Conservation (phyloP, 1,139 yeast species). For the Debaryomycetaceae sp. region DNA sequence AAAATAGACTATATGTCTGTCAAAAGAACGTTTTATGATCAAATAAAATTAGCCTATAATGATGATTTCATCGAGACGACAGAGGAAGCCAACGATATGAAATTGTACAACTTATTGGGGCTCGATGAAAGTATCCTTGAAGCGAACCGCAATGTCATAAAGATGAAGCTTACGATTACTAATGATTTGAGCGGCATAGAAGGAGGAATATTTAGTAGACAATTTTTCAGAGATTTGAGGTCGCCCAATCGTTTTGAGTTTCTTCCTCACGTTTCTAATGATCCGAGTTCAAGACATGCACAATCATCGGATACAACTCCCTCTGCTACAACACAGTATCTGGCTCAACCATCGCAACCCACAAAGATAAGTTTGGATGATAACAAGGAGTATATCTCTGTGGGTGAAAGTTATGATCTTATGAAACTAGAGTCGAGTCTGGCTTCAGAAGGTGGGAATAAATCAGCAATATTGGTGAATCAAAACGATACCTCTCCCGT, state of each 20-base stretch:
- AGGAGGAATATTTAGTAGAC: constrained; percentile 27
- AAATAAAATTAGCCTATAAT: constrained; percentile 18
- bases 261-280: constrained; percentile 14
- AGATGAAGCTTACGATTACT: constrained; percentile 11
- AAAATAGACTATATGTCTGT: constrained; percentile 23
- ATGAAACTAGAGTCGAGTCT: constrained; percentile 9
- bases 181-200: constrained; percentile 10
- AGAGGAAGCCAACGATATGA: constrained; percentile 6
- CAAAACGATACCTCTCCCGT: constrained; percentile 21
- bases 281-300: constrained; percentile 2
- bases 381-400: constrained; percentile 24
- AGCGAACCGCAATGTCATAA: constrained; percentile 9
- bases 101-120: constrained; percentile 12
- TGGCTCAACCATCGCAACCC: constrained; percentile 15
- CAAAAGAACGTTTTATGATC: constrained; percentile 28
- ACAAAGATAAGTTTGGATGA: constrained; percentile 20
- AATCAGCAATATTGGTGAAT: constrained; percentile 14
- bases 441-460: constrained; percentile 6
- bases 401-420: constrained; percentile 25
- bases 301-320: not conserved
- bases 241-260: constrained; percentile 22
- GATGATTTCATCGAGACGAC: constrained; percentile 9
- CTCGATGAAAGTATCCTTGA: constrained; percentile 11
- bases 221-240: constrained; percentile 27
- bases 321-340: constrained; percentile 6